Evolutionary conservation across 441 rosid species (phyloP).

Genomic region (Gossypium lobatum): DNA sequence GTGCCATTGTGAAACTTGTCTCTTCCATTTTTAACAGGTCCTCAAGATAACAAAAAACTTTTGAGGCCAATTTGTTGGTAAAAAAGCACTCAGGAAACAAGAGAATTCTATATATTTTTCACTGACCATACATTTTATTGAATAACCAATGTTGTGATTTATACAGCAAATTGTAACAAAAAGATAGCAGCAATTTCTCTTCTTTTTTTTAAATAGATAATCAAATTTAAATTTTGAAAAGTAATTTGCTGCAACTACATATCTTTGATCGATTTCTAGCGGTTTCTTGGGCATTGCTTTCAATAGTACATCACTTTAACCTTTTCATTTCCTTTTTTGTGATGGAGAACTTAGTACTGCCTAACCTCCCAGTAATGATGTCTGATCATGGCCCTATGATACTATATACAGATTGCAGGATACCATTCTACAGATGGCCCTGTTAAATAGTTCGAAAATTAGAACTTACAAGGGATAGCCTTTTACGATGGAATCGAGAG

Average conservation of each 20-base stretch:
- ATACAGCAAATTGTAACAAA: background rate
- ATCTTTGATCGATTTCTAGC: no score
- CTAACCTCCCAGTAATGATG: background rate
- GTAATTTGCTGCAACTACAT: background rate
- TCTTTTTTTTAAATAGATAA: background rate
- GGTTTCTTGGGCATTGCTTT: background rate
- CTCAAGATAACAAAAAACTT: background rate
- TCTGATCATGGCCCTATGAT: background rate
- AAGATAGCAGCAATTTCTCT: background rate
- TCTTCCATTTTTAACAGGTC: background rate
- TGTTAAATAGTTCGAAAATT: background rate
- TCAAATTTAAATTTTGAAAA: background rate
- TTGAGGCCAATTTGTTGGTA: no score
- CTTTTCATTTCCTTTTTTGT: background rate
- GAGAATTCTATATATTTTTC: background rate
- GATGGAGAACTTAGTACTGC: background rate
- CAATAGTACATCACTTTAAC: background rate
- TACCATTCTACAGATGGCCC: background rate
- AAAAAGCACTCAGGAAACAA: background rate
- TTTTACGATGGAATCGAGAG: background rate
- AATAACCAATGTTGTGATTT: background rate
- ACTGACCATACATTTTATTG: background rate
- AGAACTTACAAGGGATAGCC: background rate
- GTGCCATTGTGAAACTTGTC: background rate
- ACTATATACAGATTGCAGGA: no score